These are phyloP conservation scores for Malassezia vespertilionis DNA, from an alignment of 1,284 basidiomycete species.

Conservation along the genomic window DNA sequence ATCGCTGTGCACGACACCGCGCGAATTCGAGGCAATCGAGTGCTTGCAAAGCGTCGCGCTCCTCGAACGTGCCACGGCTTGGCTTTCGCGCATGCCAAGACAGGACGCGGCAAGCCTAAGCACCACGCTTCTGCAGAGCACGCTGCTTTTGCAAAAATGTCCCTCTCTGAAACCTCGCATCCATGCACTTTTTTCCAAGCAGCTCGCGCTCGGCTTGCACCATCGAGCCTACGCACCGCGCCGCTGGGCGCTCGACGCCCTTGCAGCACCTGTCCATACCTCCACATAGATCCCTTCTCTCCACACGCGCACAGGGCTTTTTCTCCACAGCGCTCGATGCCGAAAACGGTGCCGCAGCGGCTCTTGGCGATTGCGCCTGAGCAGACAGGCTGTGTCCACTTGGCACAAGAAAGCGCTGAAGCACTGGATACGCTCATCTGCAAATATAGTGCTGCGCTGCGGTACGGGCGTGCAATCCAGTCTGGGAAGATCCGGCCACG, in stretches of 20 bases:
- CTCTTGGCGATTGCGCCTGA: conserved; percentile 1
- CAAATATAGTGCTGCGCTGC: conserved; percentile 31
- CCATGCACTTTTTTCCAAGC: not conserved
- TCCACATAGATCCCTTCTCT: not conserved
- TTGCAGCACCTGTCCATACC: not conserved
- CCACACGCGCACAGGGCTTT: not conserved
- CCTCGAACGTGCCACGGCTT: no score
- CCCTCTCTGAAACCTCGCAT: not conserved
- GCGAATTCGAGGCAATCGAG: no score
- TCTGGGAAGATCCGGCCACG: conserved; percentile 23
- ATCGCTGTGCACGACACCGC: no score
- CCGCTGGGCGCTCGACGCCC: conserved; percentile 1
- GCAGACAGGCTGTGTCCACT: conserved; percentile 10
- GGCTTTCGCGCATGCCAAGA: no score
- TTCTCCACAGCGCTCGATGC: not conserved
- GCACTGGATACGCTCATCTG: conserved; percentile 19
- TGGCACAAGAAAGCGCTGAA: not conserved
- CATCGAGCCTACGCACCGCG: conserved; percentile 1
- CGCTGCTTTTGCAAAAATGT: no score
- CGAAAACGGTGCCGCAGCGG: conserved; percentile 1
- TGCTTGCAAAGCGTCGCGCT: no score
- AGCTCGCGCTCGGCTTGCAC: not conserved
- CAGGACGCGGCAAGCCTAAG: no score
- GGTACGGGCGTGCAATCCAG: conserved; percentile 32
- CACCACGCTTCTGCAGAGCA: no score